phyloP scores from a whole-genome alignment of 2,329 filamentous ascomycete genomes.

The Arachnomyces sp. region DNA sequence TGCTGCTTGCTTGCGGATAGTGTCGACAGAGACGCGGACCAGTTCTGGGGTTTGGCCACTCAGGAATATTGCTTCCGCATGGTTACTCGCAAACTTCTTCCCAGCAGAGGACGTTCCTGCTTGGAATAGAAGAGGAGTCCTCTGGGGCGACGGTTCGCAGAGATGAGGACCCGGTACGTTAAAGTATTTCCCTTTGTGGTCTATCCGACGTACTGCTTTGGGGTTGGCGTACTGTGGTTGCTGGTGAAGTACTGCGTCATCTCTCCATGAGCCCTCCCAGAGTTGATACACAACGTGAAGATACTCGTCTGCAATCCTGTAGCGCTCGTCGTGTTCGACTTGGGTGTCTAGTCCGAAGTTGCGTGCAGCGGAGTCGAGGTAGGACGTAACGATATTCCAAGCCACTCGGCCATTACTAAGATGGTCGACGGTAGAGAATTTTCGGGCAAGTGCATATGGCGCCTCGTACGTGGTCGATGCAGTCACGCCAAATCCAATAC shows the following conservation, averaged over 20 bases:
- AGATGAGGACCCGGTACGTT: slow-evolving; percentile 37
- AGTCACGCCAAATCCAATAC: slow-evolving; percentile 44
- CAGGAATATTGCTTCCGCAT: slow-evolving; percentile 41
- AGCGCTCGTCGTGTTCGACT: slow-evolving; percentile 43
- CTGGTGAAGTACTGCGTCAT: slow-evolving; percentile 27
- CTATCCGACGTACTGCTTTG: slow-evolving; percentile 27
- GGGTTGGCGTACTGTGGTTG: slow-evolving; percentile 26
- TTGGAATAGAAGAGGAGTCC: slow-evolving; percentile 42
- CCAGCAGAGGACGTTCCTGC: slow-evolving; percentile 40
- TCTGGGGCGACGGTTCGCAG: slow-evolving; percentile 38
- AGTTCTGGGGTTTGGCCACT: slow-evolving; percentile 37
- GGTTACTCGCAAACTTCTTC: slow-evolving; percentile 37
- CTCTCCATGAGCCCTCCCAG: slow-evolving; percentile 47
- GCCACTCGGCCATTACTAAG: slow-evolving; percentile 43
- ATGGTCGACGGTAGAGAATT: slow-evolving; percentile 48
- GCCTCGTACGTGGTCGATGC: slow-evolving; percentile 49
- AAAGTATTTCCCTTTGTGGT: slow-evolving; percentile 36
- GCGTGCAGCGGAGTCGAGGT: slow-evolving; percentile 40
- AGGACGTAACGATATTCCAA: slow-evolving; percentile 47
- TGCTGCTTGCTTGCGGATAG: slow-evolving; percentile 32
- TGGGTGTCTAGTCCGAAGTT: slow-evolving; percentile 40
- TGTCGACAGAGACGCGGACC: slow-evolving; percentile 34
- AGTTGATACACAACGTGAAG: slow-evolving; percentile 40
- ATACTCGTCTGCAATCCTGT: slow-evolving; percentile 42
- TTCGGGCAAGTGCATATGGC: slow-evolving; percentile 46